Base-by-base conservation (phyloP, 1,284 basidiomycete species). In the Mycosarcoma mackinlayi region DNA sequence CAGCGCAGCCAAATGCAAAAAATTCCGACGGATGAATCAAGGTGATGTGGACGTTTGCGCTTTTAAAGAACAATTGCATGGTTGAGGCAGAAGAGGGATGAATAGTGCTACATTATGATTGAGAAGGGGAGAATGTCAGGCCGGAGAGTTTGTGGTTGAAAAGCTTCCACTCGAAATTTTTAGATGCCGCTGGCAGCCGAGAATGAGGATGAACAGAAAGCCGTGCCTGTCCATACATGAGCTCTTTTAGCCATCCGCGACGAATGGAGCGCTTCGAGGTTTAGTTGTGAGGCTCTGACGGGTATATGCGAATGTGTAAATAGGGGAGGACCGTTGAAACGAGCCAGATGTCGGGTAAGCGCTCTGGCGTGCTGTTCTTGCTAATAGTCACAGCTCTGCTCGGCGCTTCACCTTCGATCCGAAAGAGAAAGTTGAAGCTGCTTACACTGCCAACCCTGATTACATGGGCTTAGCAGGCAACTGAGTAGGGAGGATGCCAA, bases 401-500 rank as follows among this genome's bases (percentile, higher is more conserved):
- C n/a, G n/a, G n/a, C n/a, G n/a, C n/a, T n/a, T n/a, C n/a, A n/a
- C n/a, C n/a, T n/a, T n/a, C n/a, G n/a, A n/a, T n/a, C n/a, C n/a
- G n/a, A n/a, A n/a, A n/a, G n/a, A n/a, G n/a, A n/a, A n/a, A n/a
- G n/a, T n/a, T n/a, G n/a, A n/a, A n/a, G n/a, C n/a, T n/a, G n/a
- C n/a, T n/a, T n/a, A n/a, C n/a, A n/a, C n/a, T n/a, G n/a, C n/a
- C n/a, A n/a, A n/a, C n/a, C n/a, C n/a, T n/a, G n/a, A n/a, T 71
- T 64, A 77, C 73, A 77, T 74, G 18, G 76, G 73, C 64, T 77
- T 77, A 28, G 73, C 67, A 16, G 71, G 63, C 21, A 69, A 51
- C 57, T 77, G 75, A 14, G 80, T 80, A 16, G 73, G 73, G 28
- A 82, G 61, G 39, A 82, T 68, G 34, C 80, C 79, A 42, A 74